Evolutionary conservation across 495 filamentous ascomycete genomes (phyloP).

Genomic region (Pyrenula aspistea): DNA sequence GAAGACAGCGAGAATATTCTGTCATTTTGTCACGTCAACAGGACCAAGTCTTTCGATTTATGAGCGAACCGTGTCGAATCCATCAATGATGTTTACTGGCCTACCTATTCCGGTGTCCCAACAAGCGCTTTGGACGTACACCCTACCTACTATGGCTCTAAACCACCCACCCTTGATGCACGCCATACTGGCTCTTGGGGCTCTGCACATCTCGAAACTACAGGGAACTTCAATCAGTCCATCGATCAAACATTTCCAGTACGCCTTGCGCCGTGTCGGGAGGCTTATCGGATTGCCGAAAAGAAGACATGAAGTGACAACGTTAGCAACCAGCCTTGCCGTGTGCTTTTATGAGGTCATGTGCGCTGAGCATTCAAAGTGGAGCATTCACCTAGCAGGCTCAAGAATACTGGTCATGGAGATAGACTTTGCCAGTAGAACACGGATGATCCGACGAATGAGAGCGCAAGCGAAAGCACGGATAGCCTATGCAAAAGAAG

Average conservation of each 20-base stretch:
- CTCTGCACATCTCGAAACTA: constrained; percentile 78
- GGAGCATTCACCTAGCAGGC: constrained; percentile 84
- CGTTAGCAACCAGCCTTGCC: constrained; percentile 77
- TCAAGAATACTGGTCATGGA: constrained; percentile 74
- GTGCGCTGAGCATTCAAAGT: constrained; percentile 88
- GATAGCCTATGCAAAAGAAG: constrained; percentile 13
- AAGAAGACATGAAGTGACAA: constrained; percentile 66
- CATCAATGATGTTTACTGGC: constrained; percentile 54
- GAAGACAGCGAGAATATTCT: constrained; percentile 75
- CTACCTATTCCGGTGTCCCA: constrained; percentile 48
- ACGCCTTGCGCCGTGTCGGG: constrained; percentile 64
- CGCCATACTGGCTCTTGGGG: constrained; percentile 78
- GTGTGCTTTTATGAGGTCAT: constrained; percentile 91
- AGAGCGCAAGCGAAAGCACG: constrained; percentile 32
- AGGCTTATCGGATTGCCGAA: constrained; percentile 57
- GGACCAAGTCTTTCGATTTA: constrained; percentile 80
- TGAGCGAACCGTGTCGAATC: constrained; percentile 72
- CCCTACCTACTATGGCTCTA: constrained; percentile 72
- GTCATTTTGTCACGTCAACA: constrained; percentile 84
- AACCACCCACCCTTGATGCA: constrained; percentile 78
- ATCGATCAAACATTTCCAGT: constrained; percentile 85
- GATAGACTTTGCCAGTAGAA: constrained; percentile 63
- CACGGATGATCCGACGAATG: constrained; percentile 41
- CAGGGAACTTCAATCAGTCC: constrained; percentile 60
- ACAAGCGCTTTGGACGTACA: constrained; percentile 80